Evolutionary conservation across 805 yeast species (phyloP).

Genomic region (Ogataea pini): DNA sequence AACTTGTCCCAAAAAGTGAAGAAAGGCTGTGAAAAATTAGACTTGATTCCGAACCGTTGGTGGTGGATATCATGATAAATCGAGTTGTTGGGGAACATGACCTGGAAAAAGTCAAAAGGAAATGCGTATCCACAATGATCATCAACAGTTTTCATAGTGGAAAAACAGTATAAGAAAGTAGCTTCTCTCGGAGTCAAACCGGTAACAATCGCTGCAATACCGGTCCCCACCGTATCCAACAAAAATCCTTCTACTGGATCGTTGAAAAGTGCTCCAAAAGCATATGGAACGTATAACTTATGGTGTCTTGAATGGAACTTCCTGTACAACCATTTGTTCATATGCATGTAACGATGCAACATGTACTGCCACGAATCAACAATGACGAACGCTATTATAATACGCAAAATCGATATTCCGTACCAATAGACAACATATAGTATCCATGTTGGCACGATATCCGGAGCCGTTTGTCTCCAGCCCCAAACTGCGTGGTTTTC

Average conservation of each 20-base stretch:
- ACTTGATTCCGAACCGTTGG: slow-evolving; percentile 92
- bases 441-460: slow-evolving; percentile 45
- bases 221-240: slow-evolving; percentile 91
- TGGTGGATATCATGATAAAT: slow-evolving; percentile 97
- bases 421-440: slow-evolving; percentile 60
- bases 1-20: slow-evolving; percentile 89
- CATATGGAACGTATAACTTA: slow-evolving; percentile 91
- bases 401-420: slow-evolving; percentile 59
- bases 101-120: slow-evolving; percentile 89
- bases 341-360: slow-evolving; percentile 87
- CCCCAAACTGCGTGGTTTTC: slow-evolving; percentile 51
- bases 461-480: slow-evolving; percentile 37
- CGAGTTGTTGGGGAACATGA: slow-evolving; percentile 90
- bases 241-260: slow-evolving; percentile 93
- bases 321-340: slow-evolving; percentile 71
- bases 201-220: slow-evolving; percentile 67
- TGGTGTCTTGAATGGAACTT: slow-evolving; percentile 94
- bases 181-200: slow-evolving; percentile 76
- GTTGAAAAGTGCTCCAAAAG: slow-evolving; percentile 94
- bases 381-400: slow-evolving; percentile 64
- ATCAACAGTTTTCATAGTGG: slow-evolving; percentile 95
- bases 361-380: slow-evolving; percentile 96
- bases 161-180: slow-evolving; percentile 72
- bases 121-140: slow-evolving; percentile 98
- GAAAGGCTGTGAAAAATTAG: slow-evolving; percentile 94